Base-by-base conservation (phyloP, 441 rosid species). In the Erysimum pusillum region DNA sequence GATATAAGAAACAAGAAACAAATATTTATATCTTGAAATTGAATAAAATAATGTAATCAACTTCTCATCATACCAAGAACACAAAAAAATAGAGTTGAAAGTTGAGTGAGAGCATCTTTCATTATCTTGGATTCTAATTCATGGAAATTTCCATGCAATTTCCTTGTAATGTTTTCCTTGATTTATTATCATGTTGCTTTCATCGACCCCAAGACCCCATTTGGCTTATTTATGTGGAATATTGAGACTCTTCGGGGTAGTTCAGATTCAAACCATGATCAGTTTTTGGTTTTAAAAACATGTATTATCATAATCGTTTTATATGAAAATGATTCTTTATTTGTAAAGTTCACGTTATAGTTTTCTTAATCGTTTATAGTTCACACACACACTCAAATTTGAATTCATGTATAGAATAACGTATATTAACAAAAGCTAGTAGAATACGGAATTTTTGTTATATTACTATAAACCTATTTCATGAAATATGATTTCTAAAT, bases 91-190 rank as follows among this genome's bases (percentile, higher is more conserved):
- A 38, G 42, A 57, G 20, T 70, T 64, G 72, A 65, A 58, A 65
- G 34, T 17, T 49, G 63, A 72, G 77, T 59, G 77, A 34, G 28
- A 36, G 63, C 11, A 57, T 67, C 61, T 44, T 67, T 73, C 25
- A 9, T 34, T 34, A 59, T 60, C 62, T 39, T 78, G 78, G 78
- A 73, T 67, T 78, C 75, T 15, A 78, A 11, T 60, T 53, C 44
- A 61, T 44, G 70, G 66, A 61, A 78, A 78, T 78, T 78, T 78
- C 78, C 67, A 61, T 44, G 81, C 66, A 67, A 46, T 78, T 67
- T 73, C 75, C 31, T 12, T 4, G 20, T 13, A 52, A 52, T 63
- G 70, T 73, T 61, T 61, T 61, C n/a, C 12, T 67, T 28, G 73
- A 49, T 75, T 39, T 18, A 61, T 7, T 15, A 67, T 66, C 13